A percentile compares a stretch with the other conserved stretches of the same genome.
Evolutionary conservation across 257 asterid genomes (phyloP).

Genomic region (Solanum piurae): DNA sequence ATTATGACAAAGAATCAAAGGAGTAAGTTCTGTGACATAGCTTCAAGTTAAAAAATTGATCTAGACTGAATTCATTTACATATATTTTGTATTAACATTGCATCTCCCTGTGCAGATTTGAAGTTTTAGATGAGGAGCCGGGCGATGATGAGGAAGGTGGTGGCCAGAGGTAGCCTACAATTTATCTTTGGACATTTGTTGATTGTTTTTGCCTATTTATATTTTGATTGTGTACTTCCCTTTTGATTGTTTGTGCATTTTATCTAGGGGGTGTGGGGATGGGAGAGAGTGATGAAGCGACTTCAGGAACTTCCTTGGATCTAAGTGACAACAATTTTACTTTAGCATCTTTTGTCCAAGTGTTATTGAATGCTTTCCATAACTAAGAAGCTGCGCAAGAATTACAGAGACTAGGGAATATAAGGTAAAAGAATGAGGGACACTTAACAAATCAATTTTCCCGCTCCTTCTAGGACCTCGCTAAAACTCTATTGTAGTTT

Average conservation of each 20-base stretch:
- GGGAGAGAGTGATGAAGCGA: not conserved
- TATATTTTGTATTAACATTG: not conserved
- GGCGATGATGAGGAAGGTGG: slow-evolving; percentile 97
- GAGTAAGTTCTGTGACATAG: slow-evolving; percentile 41
- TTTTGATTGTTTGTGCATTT: not conserved
- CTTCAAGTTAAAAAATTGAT: not conserved
- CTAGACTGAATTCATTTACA: not conserved
- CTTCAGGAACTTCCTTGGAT: not conserved
- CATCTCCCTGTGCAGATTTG: slow-evolving; percentile 42
- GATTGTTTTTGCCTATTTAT: not conserved
- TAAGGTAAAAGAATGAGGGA: not conserved
- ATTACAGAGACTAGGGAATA: not conserved
- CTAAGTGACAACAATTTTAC: not conserved
- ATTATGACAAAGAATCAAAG: slow-evolving; percentile 85
- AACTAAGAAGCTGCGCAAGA: not conserved
- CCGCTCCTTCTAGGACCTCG: not conserved
- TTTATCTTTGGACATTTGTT: not conserved
- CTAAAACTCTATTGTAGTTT: not conserved
- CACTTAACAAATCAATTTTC: not conserved
- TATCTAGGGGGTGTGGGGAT: not conserved
- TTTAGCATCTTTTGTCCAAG: not conserved
- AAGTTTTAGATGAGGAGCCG: slow-evolving; percentile 94
- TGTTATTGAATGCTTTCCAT: not conserved
- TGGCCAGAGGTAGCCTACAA: slow-evolving; percentile 54
- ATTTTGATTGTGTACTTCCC: not conserved